phyloP scores from a whole-genome alignment of 1,139 yeast species.

The Pichia sp. region DNA sequence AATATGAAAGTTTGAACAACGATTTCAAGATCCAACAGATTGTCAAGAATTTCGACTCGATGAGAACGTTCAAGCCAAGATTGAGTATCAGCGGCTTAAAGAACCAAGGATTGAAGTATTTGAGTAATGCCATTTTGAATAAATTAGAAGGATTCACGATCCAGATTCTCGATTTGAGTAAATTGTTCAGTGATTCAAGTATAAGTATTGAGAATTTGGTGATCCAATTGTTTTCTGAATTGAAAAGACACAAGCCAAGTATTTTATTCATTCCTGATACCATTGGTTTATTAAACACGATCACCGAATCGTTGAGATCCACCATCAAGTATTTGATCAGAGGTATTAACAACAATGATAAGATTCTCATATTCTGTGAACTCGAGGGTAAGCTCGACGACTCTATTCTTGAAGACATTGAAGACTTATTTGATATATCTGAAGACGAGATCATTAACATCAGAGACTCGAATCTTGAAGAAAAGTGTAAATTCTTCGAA shows the following conservation, averaged over 20 bases:
- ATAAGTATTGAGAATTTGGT: conserved; percentile 82
- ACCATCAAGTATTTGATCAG: conserved; percentile 71
- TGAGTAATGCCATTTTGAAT: conserved; percentile 80
- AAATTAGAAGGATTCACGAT: conserved; percentile 88
- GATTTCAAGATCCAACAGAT: conserved; percentile 61
- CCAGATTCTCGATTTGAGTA: conserved; percentile 80
- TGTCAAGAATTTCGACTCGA: conserved; percentile 53
- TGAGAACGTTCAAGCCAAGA: conserved; percentile 83
- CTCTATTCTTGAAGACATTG: conserved; percentile 24
- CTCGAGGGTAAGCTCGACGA: conserved; percentile 43
- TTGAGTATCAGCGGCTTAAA: conserved; percentile 66
- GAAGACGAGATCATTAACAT: conserved; percentile 42
- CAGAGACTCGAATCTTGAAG: conserved; percentile 41
- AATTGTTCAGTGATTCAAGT: conserved; percentile 76
- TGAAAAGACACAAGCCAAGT: conserved; percentile 87
- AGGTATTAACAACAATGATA: conserved; percentile 69
- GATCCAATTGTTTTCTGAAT: conserved; percentile 85
- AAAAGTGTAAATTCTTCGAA: conserved; percentile 55
- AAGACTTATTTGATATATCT: conserved; percentile 28
- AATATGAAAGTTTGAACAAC: conserved; percentile 64
- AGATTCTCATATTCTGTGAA: conserved; percentile 73
- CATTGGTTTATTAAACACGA: conserved; percentile 71
- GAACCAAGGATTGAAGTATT: conserved; percentile 90
- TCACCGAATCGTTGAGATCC: conserved; percentile 67
- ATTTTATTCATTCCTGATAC: conserved; percentile 82